Base-by-base conservation (phyloP, 2,329 filamentous ascomycete species). In the Aureobasidium sp. region DNA sequence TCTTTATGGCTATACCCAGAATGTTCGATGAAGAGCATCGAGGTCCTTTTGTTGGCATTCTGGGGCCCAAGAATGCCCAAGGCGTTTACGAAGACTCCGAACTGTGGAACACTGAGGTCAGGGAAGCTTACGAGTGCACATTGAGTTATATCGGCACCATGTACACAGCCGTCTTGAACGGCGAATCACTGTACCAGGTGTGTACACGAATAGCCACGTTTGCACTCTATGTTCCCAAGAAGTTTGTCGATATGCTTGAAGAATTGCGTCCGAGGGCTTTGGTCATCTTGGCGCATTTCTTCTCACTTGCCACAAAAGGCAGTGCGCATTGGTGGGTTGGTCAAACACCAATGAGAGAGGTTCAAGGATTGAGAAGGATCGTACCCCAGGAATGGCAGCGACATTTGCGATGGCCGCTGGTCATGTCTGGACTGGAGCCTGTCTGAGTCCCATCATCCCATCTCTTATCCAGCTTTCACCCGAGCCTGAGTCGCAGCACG, bases 271-370 rank as follows among this genome's bases (percentile, higher is more conserved):
- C 70, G 15, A 67, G 70, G 19, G 71, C 71, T 10, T 61, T 73
- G n/a, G 67, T 71, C 2, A 69, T 69, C 1, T 57, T 74, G 43
- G 70, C 69, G 5, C 69, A 72, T 60, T 68, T 69, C 61, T 74
- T 73, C 55, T 69, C 68, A 4, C 64, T 71, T 11, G 63, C 69
- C 23, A 67, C 64, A n/a, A 65, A 65, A 6, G 65, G 68, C 6
- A 64, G 67, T 27, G 65, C 64, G 27, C 61, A 68, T 23, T 68
- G 69, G 62, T 71, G 68, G 63, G 62, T 69, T 35, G 67, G 69
- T 4, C 65, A 69, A 19, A 66, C 64, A 7, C 65, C 67, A 2
- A 64, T 64, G 51, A 60, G 64, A 19, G 69, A 71, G 42, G 66
- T 70, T 11, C 64, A 65, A 31, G 69, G 67, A 1, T 66, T 71